Conservation (phyloP, 371 early-diverging fungal genomes). For the Ecytonucleospora hepatopenaei region DNA sequence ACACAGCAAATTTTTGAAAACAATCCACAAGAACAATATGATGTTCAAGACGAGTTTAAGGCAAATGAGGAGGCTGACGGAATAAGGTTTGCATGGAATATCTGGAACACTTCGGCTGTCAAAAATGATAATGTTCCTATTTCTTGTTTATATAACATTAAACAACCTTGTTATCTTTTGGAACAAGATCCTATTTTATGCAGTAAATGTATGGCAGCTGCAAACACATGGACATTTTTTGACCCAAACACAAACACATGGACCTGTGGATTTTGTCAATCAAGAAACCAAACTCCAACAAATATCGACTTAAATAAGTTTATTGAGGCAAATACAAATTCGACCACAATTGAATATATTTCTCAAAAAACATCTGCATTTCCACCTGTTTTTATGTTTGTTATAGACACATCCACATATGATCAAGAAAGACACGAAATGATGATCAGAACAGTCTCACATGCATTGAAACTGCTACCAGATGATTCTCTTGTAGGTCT, state of each 20-base stretch:
- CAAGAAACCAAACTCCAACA: conserved; percentile 84
- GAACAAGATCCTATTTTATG: conserved; percentile 89
- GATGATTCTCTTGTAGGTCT: conserved; percentile 82
- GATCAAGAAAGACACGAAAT: conserved; percentile 83
- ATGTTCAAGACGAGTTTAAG: conserved; percentile 50
- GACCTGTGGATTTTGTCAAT: conserved; percentile 94
- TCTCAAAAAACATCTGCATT: conserved; percentile 64
- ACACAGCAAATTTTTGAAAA: neutral
- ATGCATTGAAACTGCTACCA: conserved; percentile 74
- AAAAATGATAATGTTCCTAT: conserved; percentile 89
- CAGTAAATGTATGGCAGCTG: conserved; percentile 79
- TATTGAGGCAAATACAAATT: conserved; percentile 79
- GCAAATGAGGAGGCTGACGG: conserved; percentile 58
- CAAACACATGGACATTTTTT: conserved; percentile 90
- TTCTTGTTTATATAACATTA: conserved; percentile 81
- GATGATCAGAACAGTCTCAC: conserved; percentile 76
- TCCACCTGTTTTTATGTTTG: conserved; percentile 85
- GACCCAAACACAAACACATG: conserved; percentile 82
- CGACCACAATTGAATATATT: conserved; percentile 88
- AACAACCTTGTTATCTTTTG: conserved; percentile 69
- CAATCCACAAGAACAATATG: neutral
- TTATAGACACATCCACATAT: conserved; percentile 81
- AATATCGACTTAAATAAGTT: conserved; percentile 85
- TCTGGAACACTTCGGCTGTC: conserved; percentile 76
- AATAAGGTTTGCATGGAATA: conserved; percentile 86